Evolutionary conservation across 805 yeast genomes (phyloP).

Genomic region (Ogataea allantospora): DNA sequence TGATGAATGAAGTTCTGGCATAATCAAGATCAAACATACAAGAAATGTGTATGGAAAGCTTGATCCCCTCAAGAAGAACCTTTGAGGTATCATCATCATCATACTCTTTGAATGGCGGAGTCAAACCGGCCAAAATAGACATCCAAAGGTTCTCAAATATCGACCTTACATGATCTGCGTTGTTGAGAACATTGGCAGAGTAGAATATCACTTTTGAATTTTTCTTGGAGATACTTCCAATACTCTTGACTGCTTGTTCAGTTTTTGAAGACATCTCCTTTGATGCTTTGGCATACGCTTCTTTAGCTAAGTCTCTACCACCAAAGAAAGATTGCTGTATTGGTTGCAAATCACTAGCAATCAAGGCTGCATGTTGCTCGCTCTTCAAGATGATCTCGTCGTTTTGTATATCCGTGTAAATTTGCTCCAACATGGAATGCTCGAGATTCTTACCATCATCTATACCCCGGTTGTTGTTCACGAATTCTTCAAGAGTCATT

Average conservation of each 20-base stretch:
- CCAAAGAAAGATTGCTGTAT: constrained; percentile 52
- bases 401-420: constrained; percentile 73
- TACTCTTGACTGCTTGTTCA: constrained; percentile 70
- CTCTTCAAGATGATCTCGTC: constrained; percentile 90
- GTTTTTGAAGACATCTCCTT: constrained; percentile 88
- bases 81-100: constrained; percentile 70
- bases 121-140: constrained; percentile 91
- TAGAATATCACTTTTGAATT: constrained; percentile 56
- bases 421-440: constrained; percentile 61
- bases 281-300: constrained; percentile 90
- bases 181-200: constrained; percentile 60
- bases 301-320: constrained; percentile 65
- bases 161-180: constrained; percentile 85
- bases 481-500: constrained; percentile 86
- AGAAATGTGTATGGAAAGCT: constrained; percentile 76
- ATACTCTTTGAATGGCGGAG: constrained; percentile 89
- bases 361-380: constrained; percentile 89
- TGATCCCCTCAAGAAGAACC: constrained; percentile 80
- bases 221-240: constrained; percentile 49
- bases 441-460: constrained; percentile 89
- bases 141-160: constrained; percentile 96
- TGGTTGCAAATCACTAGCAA: constrained; percentile 56
- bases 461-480: constrained; percentile 85
- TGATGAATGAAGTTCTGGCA: constrained; percentile 85
- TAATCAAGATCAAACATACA: constrained; percentile 79